Base-by-base conservation (phyloP, 2,329 filamentous ascomycete species). In the Setomelanomma holmii region DNA sequence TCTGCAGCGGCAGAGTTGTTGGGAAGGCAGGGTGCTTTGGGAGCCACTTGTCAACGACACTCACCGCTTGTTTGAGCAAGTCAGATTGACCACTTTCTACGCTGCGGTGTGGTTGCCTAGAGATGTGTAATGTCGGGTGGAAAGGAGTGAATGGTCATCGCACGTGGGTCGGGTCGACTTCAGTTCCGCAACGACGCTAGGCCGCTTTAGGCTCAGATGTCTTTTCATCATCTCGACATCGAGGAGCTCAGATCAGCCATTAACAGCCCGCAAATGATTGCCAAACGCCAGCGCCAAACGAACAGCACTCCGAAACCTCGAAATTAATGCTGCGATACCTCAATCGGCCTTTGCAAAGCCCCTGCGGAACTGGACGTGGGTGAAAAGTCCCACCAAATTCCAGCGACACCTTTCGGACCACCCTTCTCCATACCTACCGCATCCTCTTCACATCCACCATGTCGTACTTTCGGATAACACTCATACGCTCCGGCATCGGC, bases 381-480 rank as follows among this genome's bases (percentile, higher is more conserved):
- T n/a, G n/a, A n/a, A n/a, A n/a, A n/a, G n/a, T n/a, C n/a, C n/a
- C n/a, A n/a, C n/a, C n/a, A n/a, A 30, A 30, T 12, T 30, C 24
- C 24, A 30, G 24, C n/a, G n/a, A n/a, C n/a, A n/a, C n/a, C n/a
- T n/a, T n/a, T n/a, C n/a, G n/a, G n/a, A n/a, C n/a, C n/a, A n/a
- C n/a, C n/a, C n/a, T n/a, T n/a, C 34, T 36, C 16, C 34, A 10
- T n/a, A 11, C 3, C 34, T 17, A 16, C 30, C 44, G 43, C 14
- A 11, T 23, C 40, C 23, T 22, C 22, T 39, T 12, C 38, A 53
- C 45, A 47, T 33, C 19, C 51, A 54, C 39, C 40, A 92, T 92
- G 88, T 82, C 87, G 51, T 96, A 85, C 82, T 97, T 97, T 83
- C 89, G 90, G 72, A 91, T 97, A 75, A 96, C 91, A 42, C 89